A percentile compares a stretch with the other conserved stretches of the same genome.
phyloP scores from a whole-genome alignment of 768 basidiomycete species.

The Tylopilus plumbeoviolaceoides region DNA sequence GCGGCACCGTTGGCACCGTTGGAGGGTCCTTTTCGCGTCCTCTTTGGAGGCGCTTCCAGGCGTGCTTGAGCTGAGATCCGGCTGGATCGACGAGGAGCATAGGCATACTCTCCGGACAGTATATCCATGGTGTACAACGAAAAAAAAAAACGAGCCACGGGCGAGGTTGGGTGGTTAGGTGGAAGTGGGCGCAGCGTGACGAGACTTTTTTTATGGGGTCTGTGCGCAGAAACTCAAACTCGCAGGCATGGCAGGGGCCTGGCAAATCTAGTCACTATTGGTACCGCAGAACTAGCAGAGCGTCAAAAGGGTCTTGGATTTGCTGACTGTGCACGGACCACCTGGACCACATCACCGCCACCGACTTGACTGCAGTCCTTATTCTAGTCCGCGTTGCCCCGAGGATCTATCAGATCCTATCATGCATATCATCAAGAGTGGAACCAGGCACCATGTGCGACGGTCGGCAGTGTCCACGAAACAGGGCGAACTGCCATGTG shows the following conservation, averaged over 20 bases:
- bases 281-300: conserved; percentile 3
- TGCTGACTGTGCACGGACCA: too few relatives aligned
- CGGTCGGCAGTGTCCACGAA: too few relatives aligned
- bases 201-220: conserved; percentile 15
- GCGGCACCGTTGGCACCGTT: conserved; percentile 4
- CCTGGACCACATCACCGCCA: too few relatives aligned
- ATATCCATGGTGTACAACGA: conserved; percentile 11
- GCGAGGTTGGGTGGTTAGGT: background rate
- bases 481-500: too few relatives aligned
- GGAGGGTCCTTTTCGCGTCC: conserved; percentile 14
- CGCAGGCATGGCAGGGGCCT: conserved; percentile 16
- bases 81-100: conserved; percentile 49
- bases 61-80: conserved; percentile 50
- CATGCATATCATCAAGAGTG: too few relatives aligned
- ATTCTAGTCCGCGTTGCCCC: too few relatives aligned
- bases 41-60: conserved; percentile 22
- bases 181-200: conserved; percentile 4
- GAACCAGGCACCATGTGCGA: too few relatives aligned
- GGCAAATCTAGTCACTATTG: conserved; percentile 15
- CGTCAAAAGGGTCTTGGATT: too few relatives aligned
- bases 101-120: background rate
- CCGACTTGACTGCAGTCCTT: too few relatives aligned
- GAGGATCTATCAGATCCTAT: too few relatives aligned
- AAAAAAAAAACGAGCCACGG: background rate
- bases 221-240: conserved; percentile 23